These are phyloP conservation scores for Fusarium newnesense DNA, from an alignment of 2,329 filamentous ascomycete genomes.

Conservation along the genomic window DNA sequence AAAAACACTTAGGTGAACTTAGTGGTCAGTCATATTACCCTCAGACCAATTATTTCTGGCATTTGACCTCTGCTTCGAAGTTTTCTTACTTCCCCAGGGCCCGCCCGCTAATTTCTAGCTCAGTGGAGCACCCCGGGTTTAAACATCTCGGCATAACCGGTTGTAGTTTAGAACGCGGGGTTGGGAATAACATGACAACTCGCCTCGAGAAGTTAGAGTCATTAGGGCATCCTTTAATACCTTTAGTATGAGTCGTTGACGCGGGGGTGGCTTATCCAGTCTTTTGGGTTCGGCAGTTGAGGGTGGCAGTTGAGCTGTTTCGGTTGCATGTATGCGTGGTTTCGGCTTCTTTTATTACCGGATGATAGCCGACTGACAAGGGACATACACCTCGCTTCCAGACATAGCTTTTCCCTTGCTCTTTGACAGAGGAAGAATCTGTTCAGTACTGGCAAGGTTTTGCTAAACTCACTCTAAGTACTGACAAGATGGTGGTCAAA, in stretches of 20 bases:
- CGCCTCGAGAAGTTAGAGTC: conserved; percentile 15
- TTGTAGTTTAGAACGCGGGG: conserved; percentile 36
- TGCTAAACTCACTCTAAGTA: too few species aligned
- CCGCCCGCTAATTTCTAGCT: background rate
- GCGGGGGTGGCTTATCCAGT: conserved; percentile 28
- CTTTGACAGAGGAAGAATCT: background rate
- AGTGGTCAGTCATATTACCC: too few species aligned
- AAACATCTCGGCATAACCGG: conserved; percentile 6
- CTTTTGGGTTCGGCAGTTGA: conserved; percentile 29
- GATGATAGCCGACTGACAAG: background rate
- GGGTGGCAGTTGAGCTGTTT: conserved; percentile 30
- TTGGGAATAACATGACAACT: background rate
- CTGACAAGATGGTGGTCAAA: conserved; percentile 5
- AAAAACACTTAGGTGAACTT: background rate
- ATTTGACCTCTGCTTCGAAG: rapidly evolving
- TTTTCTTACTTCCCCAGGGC: background rate
- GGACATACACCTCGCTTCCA: background rate
- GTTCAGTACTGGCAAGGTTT: background rate
- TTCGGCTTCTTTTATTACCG: background rate
- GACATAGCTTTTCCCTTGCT: background rate
- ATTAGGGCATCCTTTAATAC: conserved; percentile 3
- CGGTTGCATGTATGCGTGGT: background rate
- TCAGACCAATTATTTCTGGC: background rate
- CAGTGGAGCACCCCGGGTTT: conserved; percentile 22
- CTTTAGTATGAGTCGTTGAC: background rate